Percentiles rank a stretch among this genome's conserved stretches.
phyloP scores from a whole-genome alignment of 371 early-diverging fungal species.

The Chytridium lagenaria region DNA sequence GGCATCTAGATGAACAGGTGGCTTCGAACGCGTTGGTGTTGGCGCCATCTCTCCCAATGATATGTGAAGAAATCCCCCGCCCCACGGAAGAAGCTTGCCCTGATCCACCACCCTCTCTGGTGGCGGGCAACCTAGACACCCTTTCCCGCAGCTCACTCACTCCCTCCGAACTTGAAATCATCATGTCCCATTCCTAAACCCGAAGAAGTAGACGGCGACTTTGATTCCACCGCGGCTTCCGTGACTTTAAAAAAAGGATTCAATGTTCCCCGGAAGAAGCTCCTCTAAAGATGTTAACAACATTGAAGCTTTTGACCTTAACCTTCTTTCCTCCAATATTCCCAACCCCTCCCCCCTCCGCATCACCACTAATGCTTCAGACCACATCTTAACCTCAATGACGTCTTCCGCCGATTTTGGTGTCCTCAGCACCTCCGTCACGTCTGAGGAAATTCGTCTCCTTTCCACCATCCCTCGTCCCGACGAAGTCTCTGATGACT shows the following conservation, averaged over 20 bases:
- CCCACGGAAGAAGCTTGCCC: background rate
- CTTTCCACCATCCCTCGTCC: background rate
- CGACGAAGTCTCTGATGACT: background rate
- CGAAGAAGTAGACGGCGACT: background rate
- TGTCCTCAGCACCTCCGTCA: background rate
- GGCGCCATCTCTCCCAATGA: no score
- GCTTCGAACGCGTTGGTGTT: no score
- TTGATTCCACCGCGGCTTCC: background rate
- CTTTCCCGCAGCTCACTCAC: background rate
- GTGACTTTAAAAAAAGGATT: background rate
- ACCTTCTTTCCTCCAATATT: background rate
- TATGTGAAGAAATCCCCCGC: background rate
- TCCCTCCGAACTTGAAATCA: background rate
- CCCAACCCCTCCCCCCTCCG: background rate
- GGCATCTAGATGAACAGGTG: background rate
- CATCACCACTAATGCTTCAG: background rate
- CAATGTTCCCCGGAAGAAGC: background rate
- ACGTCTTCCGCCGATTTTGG: background rate
- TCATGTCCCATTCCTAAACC: background rate
- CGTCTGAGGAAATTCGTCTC: background rate
- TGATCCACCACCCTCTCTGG: background rate
- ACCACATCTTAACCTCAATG: background rate
- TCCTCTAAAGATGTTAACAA: background rate
- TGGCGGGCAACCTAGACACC: background rate
- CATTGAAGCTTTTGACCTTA: background rate